Percentiles rank a stretch among this genome's conserved stretches.
Evolutionary conservation across 768 basidiomycete species (phyloP).

Genomic region (Mycena rebaudengoi): DNA sequence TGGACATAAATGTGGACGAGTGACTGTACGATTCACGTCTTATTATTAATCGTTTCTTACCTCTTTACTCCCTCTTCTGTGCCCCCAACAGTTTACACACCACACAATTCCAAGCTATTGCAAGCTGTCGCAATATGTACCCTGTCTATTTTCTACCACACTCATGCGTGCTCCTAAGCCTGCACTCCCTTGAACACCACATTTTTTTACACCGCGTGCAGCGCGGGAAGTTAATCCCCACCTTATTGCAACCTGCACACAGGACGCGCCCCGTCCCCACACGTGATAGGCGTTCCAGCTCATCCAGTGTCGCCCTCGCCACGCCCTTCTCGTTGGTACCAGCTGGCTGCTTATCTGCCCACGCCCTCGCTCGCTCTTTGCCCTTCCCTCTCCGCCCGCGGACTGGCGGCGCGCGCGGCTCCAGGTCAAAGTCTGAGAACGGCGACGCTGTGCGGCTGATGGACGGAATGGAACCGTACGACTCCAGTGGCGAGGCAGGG

Average conservation of each 20-base stretch:
- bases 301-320: conserved; percentile 3
- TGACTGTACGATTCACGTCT: background rate
- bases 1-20: conserved; percentile 35
- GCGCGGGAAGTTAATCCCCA: conserved; percentile 23
- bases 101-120: too few species aligned
- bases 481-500: background rate
- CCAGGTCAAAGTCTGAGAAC: conserved; percentile 12
- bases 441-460: conserved; percentile 26
- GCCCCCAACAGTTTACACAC: too few species aligned
- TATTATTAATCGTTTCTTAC: background rate
- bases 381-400: background rate
- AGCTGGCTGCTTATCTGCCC: background rate
- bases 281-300: conserved; percentile 17
- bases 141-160: conserved; percentile 13
- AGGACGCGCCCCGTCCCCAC: conserved; percentile 20
- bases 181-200: conserved; percentile 25
- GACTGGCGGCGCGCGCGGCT: conserved; percentile 16
- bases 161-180: conserved; percentile 9
- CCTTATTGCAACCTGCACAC: conserved; percentile 16
- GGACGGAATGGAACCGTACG: conserved; percentile 12
- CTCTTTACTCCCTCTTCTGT: background rate
- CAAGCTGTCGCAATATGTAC: background rate
- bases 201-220: conserved; percentile 14
- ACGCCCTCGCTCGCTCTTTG: background rate
- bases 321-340: background rate